A percentile compares a stretch with the other conserved stretches of the same genome.
These are phyloP conservation scores for Salvia hispanica DNA, from an alignment of 257 asterid genomes.

Conservation along the genomic window DNA sequence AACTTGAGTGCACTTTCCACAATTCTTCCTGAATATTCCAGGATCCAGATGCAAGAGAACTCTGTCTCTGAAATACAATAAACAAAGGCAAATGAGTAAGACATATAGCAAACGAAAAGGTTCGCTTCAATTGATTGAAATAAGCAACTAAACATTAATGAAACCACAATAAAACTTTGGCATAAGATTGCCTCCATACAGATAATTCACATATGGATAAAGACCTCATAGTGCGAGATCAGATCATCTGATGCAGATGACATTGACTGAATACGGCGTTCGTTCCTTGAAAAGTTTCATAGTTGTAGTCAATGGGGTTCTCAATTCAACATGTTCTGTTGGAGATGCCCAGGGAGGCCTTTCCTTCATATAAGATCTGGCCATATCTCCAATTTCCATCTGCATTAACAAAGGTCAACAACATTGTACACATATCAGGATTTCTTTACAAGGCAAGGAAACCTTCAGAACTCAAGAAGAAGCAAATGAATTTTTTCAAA, in stretches of 20 bases:
- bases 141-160: constrained; percentile 6
- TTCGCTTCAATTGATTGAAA: constrained; percentile 11
- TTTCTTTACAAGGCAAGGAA: constrained; percentile 25
- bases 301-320: constrained; percentile 54
- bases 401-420: constrained; percentile 35
- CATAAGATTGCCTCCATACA: not conserved
- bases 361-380: constrained; percentile 74
- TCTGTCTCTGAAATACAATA: constrained; percentile 49
- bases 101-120: not conserved
- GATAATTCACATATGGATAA: not conserved
- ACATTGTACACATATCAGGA: constrained; percentile 30
- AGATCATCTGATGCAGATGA: constrained; percentile 42
- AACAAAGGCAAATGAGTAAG: constrained; percentile 24
- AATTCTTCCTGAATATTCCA: too few species aligned
- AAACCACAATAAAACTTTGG: not conserved
- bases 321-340: constrained; percentile 46
- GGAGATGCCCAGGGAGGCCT: constrained; percentile 96
- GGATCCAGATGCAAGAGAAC: too few species aligned
- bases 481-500: constrained; percentile 4
- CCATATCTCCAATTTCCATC: constrained; percentile 67
- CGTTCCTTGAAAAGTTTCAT: constrained; percentile 53
- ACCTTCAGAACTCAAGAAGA: constrained; percentile 6
- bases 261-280: constrained; percentile 43
- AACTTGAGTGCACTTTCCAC: too few species aligned
- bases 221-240: constrained; percentile 1